Evolutionary conservation across 805 yeast genomes (phyloP).

Genomic region (Metschnikowia matae): DNA sequence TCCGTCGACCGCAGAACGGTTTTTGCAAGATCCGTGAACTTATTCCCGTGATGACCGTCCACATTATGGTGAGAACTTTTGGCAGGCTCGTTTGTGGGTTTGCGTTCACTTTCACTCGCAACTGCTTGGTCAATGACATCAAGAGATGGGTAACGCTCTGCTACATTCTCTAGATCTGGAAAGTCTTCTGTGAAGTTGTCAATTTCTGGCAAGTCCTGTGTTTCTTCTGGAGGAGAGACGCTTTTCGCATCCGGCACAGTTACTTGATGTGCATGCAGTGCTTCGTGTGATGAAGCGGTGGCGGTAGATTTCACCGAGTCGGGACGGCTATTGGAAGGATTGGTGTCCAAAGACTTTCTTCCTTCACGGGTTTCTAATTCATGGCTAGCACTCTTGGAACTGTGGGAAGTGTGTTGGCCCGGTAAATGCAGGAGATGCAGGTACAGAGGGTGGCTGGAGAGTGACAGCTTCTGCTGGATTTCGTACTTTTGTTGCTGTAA

Average conservation of each 20-base stretch:
- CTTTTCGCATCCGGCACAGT: background rate
- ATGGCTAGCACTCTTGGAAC: constrained; percentile 1
- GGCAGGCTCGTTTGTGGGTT: background rate
- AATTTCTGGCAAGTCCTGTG: background rate
- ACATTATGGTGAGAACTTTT: background rate
- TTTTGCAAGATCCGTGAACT: background rate
- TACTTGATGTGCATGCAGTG: background rate
- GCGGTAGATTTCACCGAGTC: background rate
- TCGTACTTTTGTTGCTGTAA: constrained; percentile 24
- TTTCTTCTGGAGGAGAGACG: background rate
- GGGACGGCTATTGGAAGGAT: background rate
- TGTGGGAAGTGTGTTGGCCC: constrained; percentile 5
- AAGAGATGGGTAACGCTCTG: constrained; percentile 50
- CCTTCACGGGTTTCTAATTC: background rate
- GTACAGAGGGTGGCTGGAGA: constrained; percentile 9
- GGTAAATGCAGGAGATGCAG: constrained; percentile 9
- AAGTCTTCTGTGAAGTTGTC: constrained; percentile 13
- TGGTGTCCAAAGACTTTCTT: background rate
- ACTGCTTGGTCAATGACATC: constrained; percentile 25
- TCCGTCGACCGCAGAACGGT: background rate
- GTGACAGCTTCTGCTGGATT: constrained; percentile 17
- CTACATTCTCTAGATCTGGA: constrained; percentile 42
- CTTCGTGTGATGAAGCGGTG: background rate
- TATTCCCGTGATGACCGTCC: background rate
- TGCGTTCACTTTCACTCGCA: background rate